Base-by-base conservation (phyloP, 2,329 filamentous ascomycete species). In the Monilinia fructigena region DNA sequence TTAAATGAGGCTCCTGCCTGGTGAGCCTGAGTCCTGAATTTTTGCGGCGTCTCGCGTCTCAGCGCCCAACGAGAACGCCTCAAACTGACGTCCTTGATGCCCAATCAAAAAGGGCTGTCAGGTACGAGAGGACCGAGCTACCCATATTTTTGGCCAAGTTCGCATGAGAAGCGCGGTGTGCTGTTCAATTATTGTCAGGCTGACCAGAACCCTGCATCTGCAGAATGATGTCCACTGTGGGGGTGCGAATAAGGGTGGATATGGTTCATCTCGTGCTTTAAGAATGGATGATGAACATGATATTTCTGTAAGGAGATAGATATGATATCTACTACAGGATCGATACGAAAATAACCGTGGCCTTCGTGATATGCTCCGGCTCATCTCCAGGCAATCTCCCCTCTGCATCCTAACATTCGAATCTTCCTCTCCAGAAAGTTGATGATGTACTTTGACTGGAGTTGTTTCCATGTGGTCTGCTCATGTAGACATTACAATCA, bases 41-140 rank as follows among this genome's bases (percentile, higher is more conserved):
- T 69, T 71, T 68, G 69, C 60, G 65, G 72, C 72, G 72, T 68
- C 70, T 72, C 66, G 72, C 73, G 72, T 70, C 68, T 71, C 69
- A 54, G 60, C 63, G 70, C 72, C 73, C 72, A 75, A 75, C 73
- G 68, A 69, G 69, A 70, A 71, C 71, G 67, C 65, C 67, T 66
- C 56, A 62, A 65, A 52, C 70, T 61, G 38, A 50, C n/a, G 48
- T 61, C 68, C 45, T 72, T 75, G 73, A 69, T 74, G 72, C 74
- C 74, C 72, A 71, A 74, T 73, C 66, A 74, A 68, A 68, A 68
- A 66, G 68, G 72, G 71, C 70, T 71, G 71, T 67, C 62, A 23
- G 40, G 40, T 67, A 67, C 62, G 67, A 70, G 60, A 70, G 69
- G 69, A 55, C 48, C 52, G 60, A 66, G 53, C 52, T 28, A 60